phyloP scores from a whole-genome alignment of 306 rosid species.

The Vigna mungo region DNA sequence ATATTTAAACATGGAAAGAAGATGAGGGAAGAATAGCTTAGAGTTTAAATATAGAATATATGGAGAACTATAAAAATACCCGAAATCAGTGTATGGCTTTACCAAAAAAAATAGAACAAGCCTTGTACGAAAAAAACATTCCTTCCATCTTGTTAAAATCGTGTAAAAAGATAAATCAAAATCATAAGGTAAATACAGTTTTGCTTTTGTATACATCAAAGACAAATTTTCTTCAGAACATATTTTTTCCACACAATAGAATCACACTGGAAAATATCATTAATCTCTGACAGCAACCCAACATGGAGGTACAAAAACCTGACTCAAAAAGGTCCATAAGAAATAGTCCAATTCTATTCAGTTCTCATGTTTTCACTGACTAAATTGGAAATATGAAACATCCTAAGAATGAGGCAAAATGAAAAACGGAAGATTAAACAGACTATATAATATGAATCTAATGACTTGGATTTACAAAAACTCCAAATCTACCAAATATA shows the following conservation, averaged over 20 bases:
- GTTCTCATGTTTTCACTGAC: constrained; percentile 20
- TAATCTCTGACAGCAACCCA: constrained; percentile 14
- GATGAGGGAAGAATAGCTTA: no score
- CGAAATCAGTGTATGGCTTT: no score
- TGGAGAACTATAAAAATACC: no score
- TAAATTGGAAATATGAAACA: constrained; percentile 38
- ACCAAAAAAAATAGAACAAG: no score
- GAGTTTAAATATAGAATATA: no score
- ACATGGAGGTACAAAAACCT: background rate
- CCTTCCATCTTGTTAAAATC: no score
- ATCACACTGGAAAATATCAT: background rate
- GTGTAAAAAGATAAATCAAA: background rate
- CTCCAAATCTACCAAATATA: constrained; percentile 57
- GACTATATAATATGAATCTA: constrained; percentile 43
- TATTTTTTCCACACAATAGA: background rate
- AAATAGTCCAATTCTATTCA: constrained; percentile 16
- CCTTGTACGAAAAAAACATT: no score
- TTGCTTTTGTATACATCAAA: background rate
- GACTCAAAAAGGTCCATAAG: constrained; percentile 31
- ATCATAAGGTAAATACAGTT: background rate
- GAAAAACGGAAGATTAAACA: constrained; percentile 35
- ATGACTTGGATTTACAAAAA: constrained; percentile 62
- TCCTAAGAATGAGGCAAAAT: constrained; percentile 21
- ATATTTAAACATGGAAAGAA: no score
- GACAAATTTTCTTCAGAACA: background rate